Base-by-base conservation (phyloP, 1,139 yeast genomes). In the Pneumocystis sp. region DNA sequence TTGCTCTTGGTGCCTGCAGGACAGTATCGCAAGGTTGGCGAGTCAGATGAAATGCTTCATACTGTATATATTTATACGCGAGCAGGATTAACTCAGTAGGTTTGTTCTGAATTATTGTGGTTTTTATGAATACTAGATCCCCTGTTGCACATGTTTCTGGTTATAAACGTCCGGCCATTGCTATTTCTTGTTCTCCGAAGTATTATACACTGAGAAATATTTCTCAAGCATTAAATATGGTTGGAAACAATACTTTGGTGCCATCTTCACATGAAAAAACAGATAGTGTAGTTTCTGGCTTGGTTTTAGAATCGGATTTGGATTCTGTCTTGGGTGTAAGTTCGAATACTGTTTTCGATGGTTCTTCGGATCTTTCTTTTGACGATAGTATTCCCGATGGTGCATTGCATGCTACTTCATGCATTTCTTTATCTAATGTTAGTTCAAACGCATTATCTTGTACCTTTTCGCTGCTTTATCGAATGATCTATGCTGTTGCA, bases 401-500 rank as follows among this genome's bases (percentile, higher is more conserved):
- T 15, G 19, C 44, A 40, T 10, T 40, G 19, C 3, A 17, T 40
- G 44, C 4, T 40, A 40, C n/a, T 40, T 40, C 21, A 12, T 17
- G 17, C 34, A 12, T 21, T 3, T 3, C 15, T 17, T 40, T 40
- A 17, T 5, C n/a, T 40, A 6, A 40, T 40, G 6, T 15, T 8
- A 5, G 3, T 40, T 3, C 6, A 17, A 40, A 40, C 17, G 17
- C 44, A 5, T 61, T 5, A 25, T 57, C 68, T n/a, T 76, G 77
- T 6, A 76, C 80, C 17, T 82, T 86, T 69, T 76, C 78, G 4
- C 76, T 89, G 59, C 86, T 88, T 0, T 90, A 93, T 72, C 82
- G 89, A 67, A 82, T 93, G 83, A 76, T 91, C 0, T 91, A 88
- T 77, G 98, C 97, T 0, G 86, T 95, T 39, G 97, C 97, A 0